Evolutionary conservation across 768 basidiomycete genomes (phyloP).

Genomic region (Tylopilus intermedius): DNA sequence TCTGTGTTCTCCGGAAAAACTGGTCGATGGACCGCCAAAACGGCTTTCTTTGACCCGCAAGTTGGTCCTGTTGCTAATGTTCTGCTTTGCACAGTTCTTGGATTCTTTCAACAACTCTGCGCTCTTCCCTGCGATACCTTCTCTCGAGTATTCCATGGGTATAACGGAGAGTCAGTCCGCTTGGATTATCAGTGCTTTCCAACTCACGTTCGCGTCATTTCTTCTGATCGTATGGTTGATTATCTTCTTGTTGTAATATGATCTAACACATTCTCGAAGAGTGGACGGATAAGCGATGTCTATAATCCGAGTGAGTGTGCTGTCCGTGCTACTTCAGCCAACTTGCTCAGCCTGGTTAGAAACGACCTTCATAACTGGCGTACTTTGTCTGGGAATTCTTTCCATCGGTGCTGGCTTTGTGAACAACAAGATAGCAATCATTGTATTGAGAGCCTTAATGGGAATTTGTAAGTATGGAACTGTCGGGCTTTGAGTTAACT

Average conservation of each 20-base stretch:
- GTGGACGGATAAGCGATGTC: conserved; percentile 24
- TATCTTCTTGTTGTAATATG: neutral
- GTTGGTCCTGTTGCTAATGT: conserved; percentile 30
- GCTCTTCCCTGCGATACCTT: conserved; percentile 37
- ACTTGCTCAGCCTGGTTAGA: conserved; percentile 35
- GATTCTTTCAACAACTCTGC: conserved; percentile 43
- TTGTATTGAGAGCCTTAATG: conserved; percentile 48
- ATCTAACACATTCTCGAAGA: conserved; percentile 16
- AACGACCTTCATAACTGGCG: conserved; percentile 39
- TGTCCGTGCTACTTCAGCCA: conserved; percentile 17
- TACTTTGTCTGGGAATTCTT: conserved; percentile 38
- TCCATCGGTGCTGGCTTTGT: conserved; percentile 45
- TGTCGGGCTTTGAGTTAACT: neutral
- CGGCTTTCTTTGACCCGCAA: conserved; percentile 25
- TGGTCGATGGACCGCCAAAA: conserved; percentile 4
- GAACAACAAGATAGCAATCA: conserved; percentile 40
- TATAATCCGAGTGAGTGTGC: conserved; percentile 28
- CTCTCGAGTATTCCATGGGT: conserved; percentile 19
- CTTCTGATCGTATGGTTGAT: conserved; percentile 19
- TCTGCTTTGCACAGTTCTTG: conserved; percentile 40
- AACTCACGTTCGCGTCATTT: conserved; percentile 45
- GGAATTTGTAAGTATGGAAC: conserved; percentile 37
- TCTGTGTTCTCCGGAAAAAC: too few relatives aligned
- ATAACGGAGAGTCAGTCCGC: conserved; percentile 10
- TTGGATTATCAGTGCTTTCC: conserved; percentile 43